A percentile compares a stretch with the other conserved stretches of the same genome.
These are phyloP conservation scores for Geotrichum aggregatum DNA, from an alignment of 1,139 yeast genomes.

Conservation along the genomic window DNA sequence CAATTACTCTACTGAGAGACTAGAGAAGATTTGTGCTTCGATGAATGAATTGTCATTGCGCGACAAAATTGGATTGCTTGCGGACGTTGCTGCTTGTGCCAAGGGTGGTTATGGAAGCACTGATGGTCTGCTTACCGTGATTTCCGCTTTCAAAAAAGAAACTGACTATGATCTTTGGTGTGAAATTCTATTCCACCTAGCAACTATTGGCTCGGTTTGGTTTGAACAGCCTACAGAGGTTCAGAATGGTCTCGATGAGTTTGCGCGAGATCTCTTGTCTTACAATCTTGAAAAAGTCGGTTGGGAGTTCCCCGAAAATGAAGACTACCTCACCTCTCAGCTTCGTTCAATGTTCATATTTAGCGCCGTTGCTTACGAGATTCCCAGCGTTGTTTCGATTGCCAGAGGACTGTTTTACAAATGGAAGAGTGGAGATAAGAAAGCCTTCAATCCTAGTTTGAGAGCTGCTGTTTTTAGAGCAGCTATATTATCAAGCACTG, in stretches of 20 bases:
- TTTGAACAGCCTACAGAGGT: slow-evolving; percentile 44
- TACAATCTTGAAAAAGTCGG: slow-evolving; percentile 45
- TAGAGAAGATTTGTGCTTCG: slow-evolving; percentile 68
- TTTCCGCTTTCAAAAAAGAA: slow-evolving; percentile 46
- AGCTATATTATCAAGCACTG: slow-evolving; percentile 45
- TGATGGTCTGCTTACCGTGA: slow-evolving; percentile 49
- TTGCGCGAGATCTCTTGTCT: slow-evolving; percentile 44
- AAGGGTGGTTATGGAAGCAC: slow-evolving; percentile 55
- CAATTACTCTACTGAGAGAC: slow-evolving; percentile 67
- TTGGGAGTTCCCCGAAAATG: slow-evolving; percentile 37
- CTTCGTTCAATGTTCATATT: slow-evolving; percentile 51
- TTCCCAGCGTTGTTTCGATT: slow-evolving; percentile 47
- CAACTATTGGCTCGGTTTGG: slow-evolving; percentile 47
- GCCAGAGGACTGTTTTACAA: slow-evolving; percentile 45
- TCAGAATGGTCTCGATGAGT: slow-evolving; percentile 42
- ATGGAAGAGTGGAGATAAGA: slow-evolving; percentile 40
- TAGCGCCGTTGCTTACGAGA: slow-evolving; percentile 50
- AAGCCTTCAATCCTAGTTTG: slow-evolving; percentile 53
- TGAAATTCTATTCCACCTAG: slow-evolving; percentile 49
- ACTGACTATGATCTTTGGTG: slow-evolving; percentile 62
- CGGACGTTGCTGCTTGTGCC: slow-evolving; percentile 59
- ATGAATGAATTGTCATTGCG: slow-evolving; percentile 67
- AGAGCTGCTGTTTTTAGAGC: slow-evolving; percentile 53
- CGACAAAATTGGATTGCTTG: slow-evolving; percentile 81
- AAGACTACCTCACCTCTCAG: slow-evolving; percentile 48